Percentiles rank a stretch among this genome's conserved stretches.
These are phyloP conservation scores for Aschersonia sp. DNA, from an alignment of 2,329 filamentous ascomycete species.

Conservation along the genomic window DNA sequence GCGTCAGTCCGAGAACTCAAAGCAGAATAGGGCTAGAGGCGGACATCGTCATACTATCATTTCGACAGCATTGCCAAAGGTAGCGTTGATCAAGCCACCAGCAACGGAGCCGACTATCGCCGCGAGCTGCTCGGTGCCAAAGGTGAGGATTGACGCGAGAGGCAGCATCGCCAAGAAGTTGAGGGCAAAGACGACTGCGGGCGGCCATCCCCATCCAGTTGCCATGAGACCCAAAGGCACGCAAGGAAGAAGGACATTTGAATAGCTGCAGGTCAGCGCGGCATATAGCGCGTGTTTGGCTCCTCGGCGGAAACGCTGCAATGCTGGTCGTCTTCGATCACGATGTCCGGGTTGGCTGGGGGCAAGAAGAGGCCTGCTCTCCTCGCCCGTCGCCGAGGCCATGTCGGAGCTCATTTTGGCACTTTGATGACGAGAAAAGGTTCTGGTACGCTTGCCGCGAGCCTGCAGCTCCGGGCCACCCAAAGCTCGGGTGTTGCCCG, in stretches of 20 bases:
- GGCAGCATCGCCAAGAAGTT: slow-evolving; percentile 53
- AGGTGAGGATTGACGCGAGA: slow-evolving; percentile 45
- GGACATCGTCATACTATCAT: slow-evolving; percentile 32
- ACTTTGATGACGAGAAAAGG: no score
- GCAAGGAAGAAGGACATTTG: slow-evolving; percentile 46
- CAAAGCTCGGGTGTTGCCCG: no score
- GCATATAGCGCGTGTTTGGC: slow-evolving; percentile 3
- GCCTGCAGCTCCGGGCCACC: no score
- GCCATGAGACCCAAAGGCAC: slow-evolving; percentile 50
- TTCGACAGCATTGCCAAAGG: slow-evolving; percentile 53
- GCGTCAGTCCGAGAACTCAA: neutral
- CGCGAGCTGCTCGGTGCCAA: slow-evolving; percentile 49
- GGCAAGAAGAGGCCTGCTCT: neutral
- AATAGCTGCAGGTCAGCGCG: slow-evolving; percentile 6
- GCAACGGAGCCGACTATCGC: slow-evolving; percentile 46
- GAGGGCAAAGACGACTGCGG: slow-evolving; percentile 35
- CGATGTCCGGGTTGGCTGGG: neutral
- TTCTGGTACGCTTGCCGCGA: no score
- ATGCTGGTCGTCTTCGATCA: neutral
- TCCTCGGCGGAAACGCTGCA: neutral
- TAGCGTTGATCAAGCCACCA: slow-evolving; percentile 50
- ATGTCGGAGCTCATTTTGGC: neutral
- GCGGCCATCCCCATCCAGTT: slow-evolving; percentile 29
- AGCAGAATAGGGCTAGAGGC: neutral
- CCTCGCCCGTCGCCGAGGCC: neutral